Percentiles rank a stretch among this genome's conserved stretches.
Evolutionary conservation across 305 asterid species (phyloP).

Genomic region (Plantago coronopus): DNA sequence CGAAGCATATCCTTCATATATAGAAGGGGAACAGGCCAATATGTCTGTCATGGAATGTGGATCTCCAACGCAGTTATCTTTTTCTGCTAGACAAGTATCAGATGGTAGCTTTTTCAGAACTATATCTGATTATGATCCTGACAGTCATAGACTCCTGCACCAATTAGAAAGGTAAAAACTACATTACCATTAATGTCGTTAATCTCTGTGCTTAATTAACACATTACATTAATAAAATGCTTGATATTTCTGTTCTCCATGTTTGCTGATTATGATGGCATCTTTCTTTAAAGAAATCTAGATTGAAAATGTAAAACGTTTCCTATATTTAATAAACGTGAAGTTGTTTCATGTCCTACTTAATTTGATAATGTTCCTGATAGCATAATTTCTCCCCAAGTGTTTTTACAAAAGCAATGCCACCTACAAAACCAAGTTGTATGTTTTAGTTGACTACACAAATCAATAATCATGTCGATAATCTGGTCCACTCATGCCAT

Average conservation of each 20-base stretch:
- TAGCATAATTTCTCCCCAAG: no score
- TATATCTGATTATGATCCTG: constrained; percentile 82
- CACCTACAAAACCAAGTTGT: no score
- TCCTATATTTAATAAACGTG: no score
- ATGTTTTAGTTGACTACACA: neutral
- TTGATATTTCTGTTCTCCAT: constrained; percentile 13
- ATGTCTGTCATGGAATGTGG: constrained; percentile 69
- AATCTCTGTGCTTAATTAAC: constrained; percentile 17
- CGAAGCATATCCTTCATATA: constrained; percentile 78
- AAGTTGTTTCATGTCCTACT: no score
- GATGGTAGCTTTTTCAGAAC: constrained; percentile 86
- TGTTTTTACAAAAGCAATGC: no score
- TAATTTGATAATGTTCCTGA: no score
- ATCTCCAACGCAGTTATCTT: constrained; percentile 80
- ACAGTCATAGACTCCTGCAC: constrained; percentile 65
- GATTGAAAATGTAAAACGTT: no score
- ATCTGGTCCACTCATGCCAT: constrained; percentile 4
- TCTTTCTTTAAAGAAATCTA: constrained; percentile 1
- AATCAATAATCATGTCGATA: constrained; percentile 1
- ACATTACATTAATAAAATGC: constrained; percentile 17
- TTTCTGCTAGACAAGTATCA: constrained; percentile 93
- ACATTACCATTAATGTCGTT: constrained; percentile 18
- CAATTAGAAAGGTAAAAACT: constrained; percentile 65
- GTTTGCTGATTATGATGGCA: constrained; percentile 13
- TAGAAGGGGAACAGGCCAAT: constrained; percentile 51